Evolutionary conservation across 2,329 filamentous ascomycete species (phyloP).

Genomic region (Penicillium janthinellum): DNA sequence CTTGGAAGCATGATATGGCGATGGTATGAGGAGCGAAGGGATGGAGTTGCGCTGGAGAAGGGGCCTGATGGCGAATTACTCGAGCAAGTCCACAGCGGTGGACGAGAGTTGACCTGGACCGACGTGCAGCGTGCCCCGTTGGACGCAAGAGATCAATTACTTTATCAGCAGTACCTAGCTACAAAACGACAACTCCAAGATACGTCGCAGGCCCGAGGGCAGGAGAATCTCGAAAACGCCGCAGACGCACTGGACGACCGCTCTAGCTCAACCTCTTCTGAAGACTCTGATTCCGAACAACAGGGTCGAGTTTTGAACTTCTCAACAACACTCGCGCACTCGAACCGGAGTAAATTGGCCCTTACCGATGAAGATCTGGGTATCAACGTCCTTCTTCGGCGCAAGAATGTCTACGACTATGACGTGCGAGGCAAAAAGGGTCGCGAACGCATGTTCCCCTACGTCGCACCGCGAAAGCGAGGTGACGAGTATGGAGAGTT

Average conservation of each 20-base stretch:
- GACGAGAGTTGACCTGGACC: constrained; percentile 62
- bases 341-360: constrained; percentile 80
- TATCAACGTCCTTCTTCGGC: constrained; percentile 84
- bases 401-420: constrained; percentile 89
- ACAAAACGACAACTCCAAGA: constrained; percentile 85
- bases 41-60: constrained; percentile 64
- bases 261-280: constrained; percentile 82
- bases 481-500: constrained; percentile 91
- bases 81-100: constrained; percentile 67
- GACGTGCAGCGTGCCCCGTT: constrained; percentile 67
- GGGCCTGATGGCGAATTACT: constrained; percentile 58
- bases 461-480: constrained; percentile 75
- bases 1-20: constrained; percentile 78
- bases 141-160: constrained; percentile 71
- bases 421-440: constrained; percentile 90
- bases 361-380: constrained; percentile 88
- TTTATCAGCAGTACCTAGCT: constrained; percentile 91
- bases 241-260: constrained; percentile 73
- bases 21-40: constrained; percentile 70
- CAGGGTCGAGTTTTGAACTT: constrained; percentile 91
- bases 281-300: constrained; percentile 85
- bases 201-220: constrained; percentile 70
- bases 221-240: constrained; percentile 70
- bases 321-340: constrained; percentile 80
- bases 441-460: constrained; percentile 87